Conservation (phyloP, 2,329 filamentous ascomycete species). For the Biscogniauxia mediterranea region DNA sequence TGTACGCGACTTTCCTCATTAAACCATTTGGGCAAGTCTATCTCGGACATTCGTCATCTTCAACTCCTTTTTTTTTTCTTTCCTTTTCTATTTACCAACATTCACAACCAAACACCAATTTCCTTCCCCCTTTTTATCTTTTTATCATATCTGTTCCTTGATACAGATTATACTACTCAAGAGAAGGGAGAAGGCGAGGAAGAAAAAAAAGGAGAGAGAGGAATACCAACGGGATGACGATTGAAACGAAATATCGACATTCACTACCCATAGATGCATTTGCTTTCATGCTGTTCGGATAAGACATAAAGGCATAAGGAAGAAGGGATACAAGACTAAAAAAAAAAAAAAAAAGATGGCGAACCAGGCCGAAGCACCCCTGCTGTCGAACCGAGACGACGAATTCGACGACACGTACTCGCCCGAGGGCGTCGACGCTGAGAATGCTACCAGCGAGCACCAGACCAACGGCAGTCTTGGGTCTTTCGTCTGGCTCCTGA, state of each 20-base stretch:
- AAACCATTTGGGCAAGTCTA: not conserved
- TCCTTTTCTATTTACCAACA: too few relatives aligned
- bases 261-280: not conserved
- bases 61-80: not conserved
- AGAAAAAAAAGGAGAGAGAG: too few relatives aligned
- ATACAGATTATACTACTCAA: too few relatives aligned
- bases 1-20: not conserved
- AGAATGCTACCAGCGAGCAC: conserved; percentile 2
- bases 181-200: too few relatives aligned
- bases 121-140: too few relatives aligned
- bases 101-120: too few relatives aligned
- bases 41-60: not conserved
- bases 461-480: conserved; percentile 29
- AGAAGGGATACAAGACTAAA: not conserved
- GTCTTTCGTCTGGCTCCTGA: conserved; percentile 59
- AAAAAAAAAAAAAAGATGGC: not conserved
- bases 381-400: conserved; percentile 24
- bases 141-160: too few relatives aligned
- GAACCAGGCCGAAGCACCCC: conserved; percentile 15
- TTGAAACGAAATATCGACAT: not conserved
- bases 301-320: not conserved
- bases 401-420: conserved; percentile 14
- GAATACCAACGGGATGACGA: not conserved
- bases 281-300: not conserved
- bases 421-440: conserved; percentile 9